These are phyloP conservation scores for Sporobolus alterniflorus DNA, from an alignment of 202 grass and related monocot species.

Conservation along the genomic window DNA sequence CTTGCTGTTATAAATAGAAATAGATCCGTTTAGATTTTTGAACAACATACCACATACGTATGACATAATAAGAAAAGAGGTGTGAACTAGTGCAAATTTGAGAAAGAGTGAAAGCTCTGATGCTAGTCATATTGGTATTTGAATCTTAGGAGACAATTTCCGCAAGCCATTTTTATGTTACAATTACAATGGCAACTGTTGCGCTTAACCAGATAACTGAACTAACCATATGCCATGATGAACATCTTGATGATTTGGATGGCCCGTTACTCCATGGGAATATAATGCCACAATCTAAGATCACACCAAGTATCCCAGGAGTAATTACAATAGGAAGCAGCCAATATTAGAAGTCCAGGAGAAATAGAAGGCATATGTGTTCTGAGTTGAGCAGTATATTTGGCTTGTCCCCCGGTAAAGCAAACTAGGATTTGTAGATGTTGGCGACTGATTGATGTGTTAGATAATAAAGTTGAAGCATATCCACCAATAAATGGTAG, in stretches of 20 bases:
- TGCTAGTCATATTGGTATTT: not conserved
- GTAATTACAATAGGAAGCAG: not conserved
- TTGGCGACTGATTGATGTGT: not conserved
- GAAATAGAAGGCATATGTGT: not conserved
- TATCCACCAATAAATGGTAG: not conserved
- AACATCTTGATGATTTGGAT: constrained; percentile 89
- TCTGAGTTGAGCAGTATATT: not conserved
- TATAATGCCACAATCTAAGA: constrained; percentile 87
- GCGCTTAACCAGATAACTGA: not conserved
- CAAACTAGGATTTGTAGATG: not conserved
- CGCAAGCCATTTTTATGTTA: not conserved
- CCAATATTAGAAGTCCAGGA: not conserved
- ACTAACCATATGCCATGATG: constrained; percentile 85
- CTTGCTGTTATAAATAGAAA: constrained; percentile 59
- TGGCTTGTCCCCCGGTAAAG: not conserved
- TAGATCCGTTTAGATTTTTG: constrained; percentile 12
- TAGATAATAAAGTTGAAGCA: not conserved
- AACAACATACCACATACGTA: constrained; percentile 8
- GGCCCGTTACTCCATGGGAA: constrained; percentile 77
- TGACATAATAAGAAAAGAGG: not conserved
- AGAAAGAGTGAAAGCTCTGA: not conserved
- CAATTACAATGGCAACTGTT: not conserved
- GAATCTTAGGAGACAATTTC: not conserved
- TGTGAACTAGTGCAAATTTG: not conserved
- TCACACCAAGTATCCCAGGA: constrained; percentile 22